Evolutionary conservation across 208 protist genomes (phyloP).

Genomic region (Phytomonas sp.): DNA sequence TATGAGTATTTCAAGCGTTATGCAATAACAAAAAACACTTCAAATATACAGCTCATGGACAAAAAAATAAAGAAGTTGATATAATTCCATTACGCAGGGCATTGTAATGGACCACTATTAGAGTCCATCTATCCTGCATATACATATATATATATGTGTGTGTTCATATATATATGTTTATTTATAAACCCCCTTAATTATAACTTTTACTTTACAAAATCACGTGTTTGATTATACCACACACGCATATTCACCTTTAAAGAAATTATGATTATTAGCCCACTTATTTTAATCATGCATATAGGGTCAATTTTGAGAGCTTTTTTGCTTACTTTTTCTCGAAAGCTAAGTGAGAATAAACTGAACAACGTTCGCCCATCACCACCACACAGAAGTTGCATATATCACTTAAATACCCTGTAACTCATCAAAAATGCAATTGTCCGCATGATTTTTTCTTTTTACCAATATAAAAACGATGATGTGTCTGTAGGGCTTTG

Average conservation of each 20-base stretch:
- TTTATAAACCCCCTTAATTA: background rate
- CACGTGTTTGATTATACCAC: background rate
- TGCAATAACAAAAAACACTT: background rate
- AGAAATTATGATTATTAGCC: background rate
- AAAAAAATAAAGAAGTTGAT: too few species aligned
- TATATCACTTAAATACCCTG: background rate
- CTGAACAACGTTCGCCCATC: background rate
- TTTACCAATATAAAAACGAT: background rate
- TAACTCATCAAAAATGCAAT: background rate
- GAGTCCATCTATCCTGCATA: background rate
- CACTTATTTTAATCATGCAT: background rate
- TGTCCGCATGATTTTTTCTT: background rate
- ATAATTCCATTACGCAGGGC: background rate
- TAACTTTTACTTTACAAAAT: background rate
- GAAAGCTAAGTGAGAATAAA: background rate
- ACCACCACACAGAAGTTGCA: background rate
- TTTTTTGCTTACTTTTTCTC: background rate
- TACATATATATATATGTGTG: too few species aligned
- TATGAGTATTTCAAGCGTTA: background rate
- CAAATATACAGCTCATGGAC: too few species aligned
- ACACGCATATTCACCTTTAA: background rate
- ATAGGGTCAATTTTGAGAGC: background rate
- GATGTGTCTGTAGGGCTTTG: background rate
- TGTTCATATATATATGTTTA: too few species aligned
- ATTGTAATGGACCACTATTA: background rate